Conservation (phyloP, 2,329 filamentous ascomycete species). For the Waltergamsia citrina region DNA sequence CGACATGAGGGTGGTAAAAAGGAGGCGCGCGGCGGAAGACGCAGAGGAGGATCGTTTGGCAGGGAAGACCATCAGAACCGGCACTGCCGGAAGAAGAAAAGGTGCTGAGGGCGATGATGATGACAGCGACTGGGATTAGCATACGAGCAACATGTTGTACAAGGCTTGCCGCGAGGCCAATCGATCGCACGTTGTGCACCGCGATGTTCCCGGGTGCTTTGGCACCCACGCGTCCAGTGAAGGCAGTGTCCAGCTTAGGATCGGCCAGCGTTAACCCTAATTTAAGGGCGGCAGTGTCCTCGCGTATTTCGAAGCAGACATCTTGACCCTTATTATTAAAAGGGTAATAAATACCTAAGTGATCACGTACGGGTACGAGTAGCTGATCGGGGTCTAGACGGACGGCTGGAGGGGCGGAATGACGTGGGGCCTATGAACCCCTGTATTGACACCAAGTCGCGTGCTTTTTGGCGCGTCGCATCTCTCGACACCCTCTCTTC, state of each 20-base stretch:
- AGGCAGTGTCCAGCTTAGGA: too few species aligned
- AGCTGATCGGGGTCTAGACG: too few species aligned
- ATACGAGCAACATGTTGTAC: background rate
- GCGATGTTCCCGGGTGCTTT: too few species aligned
- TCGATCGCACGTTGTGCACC: background rate
- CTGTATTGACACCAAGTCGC: background rate
- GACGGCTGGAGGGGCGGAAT: too few species aligned
- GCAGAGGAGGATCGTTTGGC: constrained; percentile 43
- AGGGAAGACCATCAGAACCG: constrained; percentile 40
- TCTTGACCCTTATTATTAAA: too few species aligned
- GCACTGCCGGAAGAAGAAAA: constrained; percentile 34
- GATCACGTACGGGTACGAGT: too few species aligned
- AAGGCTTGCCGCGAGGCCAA: background rate
- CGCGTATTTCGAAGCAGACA: too few species aligned
- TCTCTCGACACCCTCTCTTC: too few species aligned
- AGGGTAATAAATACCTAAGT: too few species aligned
- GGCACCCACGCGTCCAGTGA: background rate
- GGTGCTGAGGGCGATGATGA: constrained; percentile 32
- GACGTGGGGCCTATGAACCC: background rate
- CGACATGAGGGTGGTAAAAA: constrained; percentile 67
- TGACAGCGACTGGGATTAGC: constrained; percentile 51
- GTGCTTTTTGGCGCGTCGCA: background rate
- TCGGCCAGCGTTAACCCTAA: too few species aligned
- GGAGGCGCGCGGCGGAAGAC: constrained; percentile 49
- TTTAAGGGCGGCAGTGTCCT: too few species aligned